Evolutionary conservation across 2,329 filamentous ascomycete species (phyloP), one percentile per base, ranked within the genome.

Genomic region (Ceratocystis variospora): DNA sequence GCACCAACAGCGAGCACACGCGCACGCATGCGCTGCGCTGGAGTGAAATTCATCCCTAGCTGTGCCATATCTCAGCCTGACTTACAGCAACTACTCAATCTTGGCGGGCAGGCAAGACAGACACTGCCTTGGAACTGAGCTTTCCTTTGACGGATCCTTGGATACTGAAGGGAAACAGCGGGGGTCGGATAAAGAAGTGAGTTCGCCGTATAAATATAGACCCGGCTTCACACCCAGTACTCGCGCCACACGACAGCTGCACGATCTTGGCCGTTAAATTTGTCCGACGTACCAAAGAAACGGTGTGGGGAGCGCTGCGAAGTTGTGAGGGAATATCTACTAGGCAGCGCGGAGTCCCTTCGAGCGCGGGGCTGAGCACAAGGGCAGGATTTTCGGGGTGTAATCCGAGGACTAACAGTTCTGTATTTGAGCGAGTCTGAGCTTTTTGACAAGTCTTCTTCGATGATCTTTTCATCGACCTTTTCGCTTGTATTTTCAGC

Each of bases 1-100:
- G 80, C 76, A 44, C 78, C 79, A 44, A 72, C 75, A n/a, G 79
- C 79, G 66, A 72, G 69, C 33, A 71, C 68, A 45, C 69, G 70
- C 45, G 70, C 69, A 48, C 68, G 64, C 55, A 19, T 45, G 31
- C 63, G 63, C 33, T 65, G 63, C n/a, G 63, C 63, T 19, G 48
- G 33, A 7, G 63, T 59, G 19, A 45, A 65, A 12, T 19, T 31
- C 61, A 48, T 63, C 1, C 45, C n/a, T 3, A 45, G n/a, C 41
- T n/a, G 25, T n/a, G 41, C 31, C 61, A 63, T 63, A 10, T 3
- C 28, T 25, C 8, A 41, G 53, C 53, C 10, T 5, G 10, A 2
- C 53, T 55, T 55, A n/a, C 4, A 12, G 50, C 50, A 25, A 12
- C 10, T 22, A 12, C 10, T 22, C 8, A 19, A 3, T 28, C 50